These are phyloP conservation scores for Juncus effusus DNA, from an alignment of 176 grass and related monocot genomes.

Conservation along the genomic window DNA sequence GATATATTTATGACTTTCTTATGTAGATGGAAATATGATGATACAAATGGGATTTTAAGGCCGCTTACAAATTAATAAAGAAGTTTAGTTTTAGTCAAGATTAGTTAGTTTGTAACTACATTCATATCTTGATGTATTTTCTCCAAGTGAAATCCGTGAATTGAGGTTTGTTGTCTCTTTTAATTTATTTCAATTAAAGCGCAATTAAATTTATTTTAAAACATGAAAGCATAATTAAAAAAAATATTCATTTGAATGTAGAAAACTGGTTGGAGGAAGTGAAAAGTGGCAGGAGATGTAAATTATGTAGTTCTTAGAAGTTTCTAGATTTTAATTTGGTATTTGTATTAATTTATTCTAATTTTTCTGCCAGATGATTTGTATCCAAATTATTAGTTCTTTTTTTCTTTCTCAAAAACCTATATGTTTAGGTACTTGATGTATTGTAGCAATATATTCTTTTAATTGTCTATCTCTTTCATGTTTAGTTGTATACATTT, in stretches of 20 bases:
- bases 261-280: slow-evolving; percentile 6
- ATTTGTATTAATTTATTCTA: slow-evolving; percentile 19
- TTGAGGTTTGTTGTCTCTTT: slow-evolving; percentile 21
- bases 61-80: slow-evolving; percentile 22
- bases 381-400: background rate
- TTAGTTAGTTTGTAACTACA: slow-evolving; percentile 21
- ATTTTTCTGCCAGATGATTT: slow-evolving; percentile 10
- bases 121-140: slow-evolving; percentile 9
- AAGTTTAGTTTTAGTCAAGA: background rate
- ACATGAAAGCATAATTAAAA: too few relatives aligned
- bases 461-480: too few relatives aligned
- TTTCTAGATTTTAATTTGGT: slow-evolving; percentile 13
- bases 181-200: background rate
- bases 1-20: slow-evolving; percentile 23
- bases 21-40: slow-evolving; percentile 45
- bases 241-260: background rate
- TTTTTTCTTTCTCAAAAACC: background rate
- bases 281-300: slow-evolving; percentile 14
- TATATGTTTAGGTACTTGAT: too few relatives aligned
- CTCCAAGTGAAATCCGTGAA: slow-evolving; percentile 11
- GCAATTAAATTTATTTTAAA: too few relatives aligned
- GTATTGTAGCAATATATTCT: too few relatives aligned
- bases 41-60: slow-evolving; percentile 38
- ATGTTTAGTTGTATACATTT: too few relatives aligned
- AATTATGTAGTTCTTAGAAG: slow-evolving; percentile 20